A percentile compares a stretch with the other conserved stretches of the same genome.
phyloP scores from a whole-genome alignment of 345 rosid genomes.

The Odontarrhena argentea region DNA sequence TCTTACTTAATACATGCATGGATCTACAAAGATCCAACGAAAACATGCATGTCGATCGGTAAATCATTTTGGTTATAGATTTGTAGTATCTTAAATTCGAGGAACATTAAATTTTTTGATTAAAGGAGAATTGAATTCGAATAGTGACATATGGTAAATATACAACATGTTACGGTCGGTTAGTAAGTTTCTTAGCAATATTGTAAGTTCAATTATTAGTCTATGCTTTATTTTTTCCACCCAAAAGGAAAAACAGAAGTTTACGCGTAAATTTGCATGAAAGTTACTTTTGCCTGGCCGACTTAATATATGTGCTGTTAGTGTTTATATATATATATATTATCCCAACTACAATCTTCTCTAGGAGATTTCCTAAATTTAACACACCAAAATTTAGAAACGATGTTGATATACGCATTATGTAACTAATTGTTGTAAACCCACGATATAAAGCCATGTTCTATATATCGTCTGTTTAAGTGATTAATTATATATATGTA shows the following conservation, averaged over 20 bases:
- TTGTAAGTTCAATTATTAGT: neutral
- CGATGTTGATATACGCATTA: no score
- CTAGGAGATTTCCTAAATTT: no score
- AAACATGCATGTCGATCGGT: neutral
- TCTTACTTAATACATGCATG: conserved; percentile 3
- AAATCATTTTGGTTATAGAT: conserved; percentile 2
- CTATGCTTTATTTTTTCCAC: neutral
- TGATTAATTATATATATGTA: no score
- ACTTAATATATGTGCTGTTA: neutral
- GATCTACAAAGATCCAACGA: conserved; percentile 16
- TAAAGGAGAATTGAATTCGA: no score
- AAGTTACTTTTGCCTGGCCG: conserved; percentile 3
- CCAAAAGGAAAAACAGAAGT: neutral
- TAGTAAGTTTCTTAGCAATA: conserved; percentile 7
- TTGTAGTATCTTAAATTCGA: neutral
- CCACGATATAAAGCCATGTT: no score
- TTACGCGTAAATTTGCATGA: conserved; percentile 22
- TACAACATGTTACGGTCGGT: no score
- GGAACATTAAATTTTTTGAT: no score
- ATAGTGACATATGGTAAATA: no score
- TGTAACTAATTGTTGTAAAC: no score
- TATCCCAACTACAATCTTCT: neutral
- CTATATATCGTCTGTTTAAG: no score
- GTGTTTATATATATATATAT: conserved; percentile 4
- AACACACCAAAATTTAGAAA: no score